Evolutionary conservation across 306 rosid species (phyloP).

Genomic region (Bauhinia variegata): DNA sequence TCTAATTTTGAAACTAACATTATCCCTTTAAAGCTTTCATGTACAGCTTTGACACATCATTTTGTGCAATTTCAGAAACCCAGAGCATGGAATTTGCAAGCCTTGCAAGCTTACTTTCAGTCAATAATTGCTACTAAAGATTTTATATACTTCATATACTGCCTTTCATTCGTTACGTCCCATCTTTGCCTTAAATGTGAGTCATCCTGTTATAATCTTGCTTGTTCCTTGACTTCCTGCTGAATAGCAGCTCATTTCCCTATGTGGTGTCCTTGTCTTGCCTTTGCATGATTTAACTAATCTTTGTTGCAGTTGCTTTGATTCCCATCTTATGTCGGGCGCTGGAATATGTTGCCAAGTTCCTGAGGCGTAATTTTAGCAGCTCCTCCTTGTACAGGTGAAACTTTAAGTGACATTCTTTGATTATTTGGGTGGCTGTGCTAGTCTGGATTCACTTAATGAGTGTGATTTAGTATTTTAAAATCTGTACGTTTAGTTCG

Average conservation of each 20-base stretch:
- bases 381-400: constrained; percentile 92
- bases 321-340: constrained; percentile 87
- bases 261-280: constrained; percentile 10
- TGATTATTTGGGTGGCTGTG: background rate
- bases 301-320: constrained; percentile 77
- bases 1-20: constrained; percentile 18
- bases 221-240: background rate
- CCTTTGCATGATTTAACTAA: constrained; percentile 33
- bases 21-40: constrained; percentile 9
- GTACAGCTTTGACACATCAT: constrained; percentile 29
- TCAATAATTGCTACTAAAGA: constrained; percentile 71
- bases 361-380: constrained; percentile 86
- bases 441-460: too few species aligned
- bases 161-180: constrained; percentile 77
- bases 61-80: constrained; percentile 69
- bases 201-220: constrained; percentile 34
- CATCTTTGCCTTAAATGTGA: constrained; percentile 84
- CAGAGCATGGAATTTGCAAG: constrained; percentile 89
- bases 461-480: too few species aligned
- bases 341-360: constrained; percentile 90
- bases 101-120: constrained; percentile 87
- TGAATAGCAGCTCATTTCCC: constrained; percentile 3
- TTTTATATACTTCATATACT: constrained; percentile 83
- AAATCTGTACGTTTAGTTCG: too few species aligned
- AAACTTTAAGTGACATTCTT: background rate